A percentile compares a stretch with the other conserved stretches of the same genome.
Evolutionary conservation across 148 eudicot species (phyloP).

Genomic region (Agrostemma githago): DNA sequence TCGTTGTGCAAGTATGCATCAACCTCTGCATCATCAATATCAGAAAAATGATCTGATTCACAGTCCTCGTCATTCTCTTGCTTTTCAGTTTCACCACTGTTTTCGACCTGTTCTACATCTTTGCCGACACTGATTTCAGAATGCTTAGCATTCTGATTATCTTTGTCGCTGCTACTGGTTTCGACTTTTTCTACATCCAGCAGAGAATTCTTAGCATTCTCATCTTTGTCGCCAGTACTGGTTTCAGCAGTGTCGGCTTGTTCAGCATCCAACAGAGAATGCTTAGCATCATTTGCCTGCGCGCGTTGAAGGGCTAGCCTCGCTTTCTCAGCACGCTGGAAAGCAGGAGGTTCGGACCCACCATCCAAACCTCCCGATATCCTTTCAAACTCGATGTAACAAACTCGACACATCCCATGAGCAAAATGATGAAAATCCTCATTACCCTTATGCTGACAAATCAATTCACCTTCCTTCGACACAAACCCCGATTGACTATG

Average conservation of each 20-base stretch:
- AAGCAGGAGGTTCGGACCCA: conserved; percentile 92
- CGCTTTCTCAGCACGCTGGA: conserved; percentile 81
- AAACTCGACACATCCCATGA: conserved; percentile 69
- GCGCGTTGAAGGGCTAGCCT: conserved; percentile 35
- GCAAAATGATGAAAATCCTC: conserved; percentile 50
- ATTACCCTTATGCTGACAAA: conserved; percentile 67
- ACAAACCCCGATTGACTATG: no score
- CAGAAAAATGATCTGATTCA: conserved; percentile 58
- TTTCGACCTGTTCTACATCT: conserved; percentile 24
- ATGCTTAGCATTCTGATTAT: background rate
- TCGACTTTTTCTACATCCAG: conserved; percentile 22
- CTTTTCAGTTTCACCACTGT: conserved; percentile 15
- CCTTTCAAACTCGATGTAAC: conserved; percentile 55
- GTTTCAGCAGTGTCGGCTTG: no score
- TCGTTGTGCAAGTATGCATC: conserved; percentile 61
- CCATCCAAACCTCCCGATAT: conserved; percentile 88
- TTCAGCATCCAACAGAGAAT: background rate
- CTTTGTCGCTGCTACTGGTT: conserved; percentile 19
- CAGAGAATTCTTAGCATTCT: background rate
- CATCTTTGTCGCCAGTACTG: no score
- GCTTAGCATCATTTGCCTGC: conserved; percentile 23
- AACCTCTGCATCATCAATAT: conserved; percentile 81
- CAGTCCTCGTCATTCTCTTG: conserved; percentile 15
- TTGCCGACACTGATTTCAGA: conserved; percentile 25
- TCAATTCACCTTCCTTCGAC: conserved; percentile 42